Conservation (phyloP, 2,329 filamentous ascomycete genomes). For the Fusarium mundagurra region DNA sequence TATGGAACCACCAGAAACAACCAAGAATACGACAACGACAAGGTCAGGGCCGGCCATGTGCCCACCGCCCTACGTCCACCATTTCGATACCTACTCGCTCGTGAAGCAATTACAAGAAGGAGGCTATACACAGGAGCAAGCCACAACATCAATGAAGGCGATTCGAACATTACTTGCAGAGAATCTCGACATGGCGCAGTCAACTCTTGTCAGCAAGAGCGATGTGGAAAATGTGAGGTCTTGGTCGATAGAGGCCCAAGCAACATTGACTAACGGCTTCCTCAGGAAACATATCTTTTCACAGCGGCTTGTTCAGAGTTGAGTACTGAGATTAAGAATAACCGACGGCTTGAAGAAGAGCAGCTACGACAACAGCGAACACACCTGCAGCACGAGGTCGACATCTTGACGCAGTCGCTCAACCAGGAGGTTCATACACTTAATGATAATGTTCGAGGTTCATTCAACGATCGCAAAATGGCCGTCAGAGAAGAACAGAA, state of each 20-base stretch:
- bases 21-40: conserved; percentile 37
- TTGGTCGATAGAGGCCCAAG: not conserved
- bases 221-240: conserved; percentile 80
- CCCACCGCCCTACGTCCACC: conserved; percentile 86
- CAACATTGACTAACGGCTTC: conserved; percentile 20
- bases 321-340: conserved; percentile 84
- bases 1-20: conserved; percentile 55
- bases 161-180: conserved; percentile 79
- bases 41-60: conserved; percentile 72
- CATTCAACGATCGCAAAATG: conserved; percentile 98
- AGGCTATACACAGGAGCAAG: conserved; percentile 78
- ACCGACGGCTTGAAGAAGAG: conserved; percentile 80
- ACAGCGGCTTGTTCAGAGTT: conserved; percentile 93
- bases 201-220: conserved; percentile 85
- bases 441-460: conserved; percentile 91
- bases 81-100: conserved; percentile 94
- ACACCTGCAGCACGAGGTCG: conserved; percentile 92
- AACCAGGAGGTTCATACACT: conserved; percentile 84
- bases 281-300: conserved; percentile 87
- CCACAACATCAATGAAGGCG: conserved; percentile 91
- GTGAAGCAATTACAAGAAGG: conserved; percentile 82
- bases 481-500: conserved; percentile 88
- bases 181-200: conserved; percentile 83
- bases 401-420: conserved; percentile 86
- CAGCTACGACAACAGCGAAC: conserved; percentile 84